A percentile compares a stretch with the other conserved stretches of the same genome.
These are phyloP conservation scores for Fusarium pseudonygamai DNA, from an alignment of 2,329 filamentous ascomycete species.

Conservation along the genomic window DNA sequence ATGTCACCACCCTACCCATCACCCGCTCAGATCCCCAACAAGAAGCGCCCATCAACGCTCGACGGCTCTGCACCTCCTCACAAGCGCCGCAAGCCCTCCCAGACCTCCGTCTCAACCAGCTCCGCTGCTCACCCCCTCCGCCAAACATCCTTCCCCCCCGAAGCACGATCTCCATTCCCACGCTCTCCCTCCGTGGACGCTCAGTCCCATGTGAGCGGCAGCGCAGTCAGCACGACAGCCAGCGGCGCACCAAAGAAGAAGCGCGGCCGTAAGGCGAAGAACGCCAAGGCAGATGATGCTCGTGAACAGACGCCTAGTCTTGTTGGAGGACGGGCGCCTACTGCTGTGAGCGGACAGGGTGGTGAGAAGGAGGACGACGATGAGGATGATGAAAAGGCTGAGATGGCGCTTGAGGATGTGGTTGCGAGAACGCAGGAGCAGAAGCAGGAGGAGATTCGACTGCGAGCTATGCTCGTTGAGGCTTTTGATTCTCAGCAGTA, in stretches of 20 bases:
- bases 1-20: slow-evolving; percentile 65
- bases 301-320: slow-evolving; percentile 57
- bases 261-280: slow-evolving; percentile 69
- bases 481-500: slow-evolving; percentile 74
- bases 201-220: slow-evolving; percentile 69
- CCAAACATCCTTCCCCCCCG: slow-evolving; percentile 83
- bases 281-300: slow-evolving; percentile 56
- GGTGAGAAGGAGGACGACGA: slow-evolving; percentile 62
- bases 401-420: slow-evolving; percentile 66
- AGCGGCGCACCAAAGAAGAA: slow-evolving; percentile 64
- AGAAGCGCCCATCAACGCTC: slow-evolving; percentile 69
- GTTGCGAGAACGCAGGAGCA: slow-evolving; percentile 73
- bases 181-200: slow-evolving; percentile 74
- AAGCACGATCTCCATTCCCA: slow-evolving; percentile 62
- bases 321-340: slow-evolving; percentile 53
- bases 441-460: slow-evolving; percentile 68
- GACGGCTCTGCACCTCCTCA: slow-evolving; percentile 60
- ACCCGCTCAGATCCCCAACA: slow-evolving; percentile 60
- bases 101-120: slow-evolving; percentile 59
- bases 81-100: slow-evolving; percentile 77
- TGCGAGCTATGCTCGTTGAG: slow-evolving; percentile 69
- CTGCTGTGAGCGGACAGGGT: slow-evolving; percentile 56
- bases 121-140: slow-evolving; percentile 73
- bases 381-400: slow-evolving; percentile 65
- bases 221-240: slow-evolving; percentile 59